phyloP scores from a whole-genome alignment of 1,284 basidiomycete species.

The Marasmius tenuissimus region DNA sequence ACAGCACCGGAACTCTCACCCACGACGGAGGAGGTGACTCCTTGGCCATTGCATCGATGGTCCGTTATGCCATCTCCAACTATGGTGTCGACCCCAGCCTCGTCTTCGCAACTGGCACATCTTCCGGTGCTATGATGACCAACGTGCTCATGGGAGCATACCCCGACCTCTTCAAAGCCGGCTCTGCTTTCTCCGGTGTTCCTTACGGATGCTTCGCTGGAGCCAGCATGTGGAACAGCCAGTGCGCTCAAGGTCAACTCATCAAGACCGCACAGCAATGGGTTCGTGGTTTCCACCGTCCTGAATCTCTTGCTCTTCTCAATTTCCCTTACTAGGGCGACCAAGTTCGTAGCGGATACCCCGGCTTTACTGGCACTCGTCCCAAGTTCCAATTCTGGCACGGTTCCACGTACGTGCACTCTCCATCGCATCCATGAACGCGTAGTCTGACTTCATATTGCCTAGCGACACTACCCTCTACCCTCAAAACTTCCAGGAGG shows the following conservation, averaged over 20 bases:
- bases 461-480: slow-evolving; percentile 49
- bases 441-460: neutral
- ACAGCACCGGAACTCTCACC: slow-evolving; percentile 47
- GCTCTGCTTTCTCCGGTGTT: slow-evolving; percentile 50
- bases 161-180: slow-evolving; percentile 54
- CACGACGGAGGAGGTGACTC: slow-evolving; percentile 57
- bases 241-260: slow-evolving; percentile 44
- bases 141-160: slow-evolving; percentile 45
- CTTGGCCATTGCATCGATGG: slow-evolving; percentile 47
- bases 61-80: slow-evolving; percentile 48
- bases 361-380: slow-evolving; percentile 50
- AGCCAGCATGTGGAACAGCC: slow-evolving; percentile 46
- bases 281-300: slow-evolving; percentile 29
- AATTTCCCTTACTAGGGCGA: slow-evolving; percentile 34
- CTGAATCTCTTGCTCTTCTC: slow-evolving; percentile 1
- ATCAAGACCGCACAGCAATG: slow-evolving; percentile 48
- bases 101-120: slow-evolving; percentile 52
- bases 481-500: slow-evolving; percentile 51
- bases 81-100: slow-evolving; percentile 43
- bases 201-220: slow-evolving; percentile 55
- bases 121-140: slow-evolving; percentile 64
- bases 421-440: neutral
- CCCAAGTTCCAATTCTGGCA: slow-evolving; percentile 58
- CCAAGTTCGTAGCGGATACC: slow-evolving; percentile 42
- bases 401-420: slow-evolving; percentile 44